Evolutionary conservation across 192 early-diverging fungal genomes (phyloP), one percentile per base, ranked within the genome.

Genomic region (Obelidium mucronatum): DNA sequence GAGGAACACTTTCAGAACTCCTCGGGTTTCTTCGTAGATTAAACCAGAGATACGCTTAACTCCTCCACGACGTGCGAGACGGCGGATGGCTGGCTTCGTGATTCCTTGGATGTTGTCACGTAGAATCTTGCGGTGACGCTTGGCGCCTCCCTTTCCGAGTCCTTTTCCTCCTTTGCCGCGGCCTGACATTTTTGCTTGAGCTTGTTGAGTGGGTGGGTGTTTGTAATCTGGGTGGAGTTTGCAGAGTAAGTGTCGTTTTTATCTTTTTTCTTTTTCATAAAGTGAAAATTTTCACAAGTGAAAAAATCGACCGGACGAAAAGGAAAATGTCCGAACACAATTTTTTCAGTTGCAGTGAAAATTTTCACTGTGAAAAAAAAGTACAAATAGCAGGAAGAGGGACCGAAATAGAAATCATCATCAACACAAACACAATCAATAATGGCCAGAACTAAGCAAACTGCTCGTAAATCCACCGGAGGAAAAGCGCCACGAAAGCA

Each of bases 1-100:
- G 75, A 98, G 92, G 90, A 98, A 98, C 77, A 92, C 89, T 92
- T 98, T 98, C 84, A 98, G 92, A 75, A 98, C 96, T 78, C 89
- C 90, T 82, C 96, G 94, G 85, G 96, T 98, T 88, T 98, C 96
- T 85, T 98, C 96, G 90, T 98, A 98, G 86, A 98, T 98, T 74
- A 98, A 93, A 69, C 96, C 96, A 63, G 95, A 96, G 91, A 98
- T 97, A 93, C 95, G 94, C 93, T 98, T n/a, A n/a, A n/a, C n/a
- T n/a, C n/a, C n/a, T n/a, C n/a, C n/a, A n/a, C n/a, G n/a, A n/a
- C n/a, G n/a, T n/a, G n/a, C n/a, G n/a, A n/a, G n/a, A n/a, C n/a
- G n/a, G n/a, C n/a, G n/a, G n/a, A n/a, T n/a, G n/a, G n/a, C n/a
- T n/a, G n/a, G n/a, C n/a, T n/a, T n/a, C n/a, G n/a, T n/a, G n/a